Evolutionary conservation across 2,329 filamentous ascomycete genomes (phyloP), one percentile per base, ranked within the genome.

Genomic region (Plectosphaerella sp.): DNA sequence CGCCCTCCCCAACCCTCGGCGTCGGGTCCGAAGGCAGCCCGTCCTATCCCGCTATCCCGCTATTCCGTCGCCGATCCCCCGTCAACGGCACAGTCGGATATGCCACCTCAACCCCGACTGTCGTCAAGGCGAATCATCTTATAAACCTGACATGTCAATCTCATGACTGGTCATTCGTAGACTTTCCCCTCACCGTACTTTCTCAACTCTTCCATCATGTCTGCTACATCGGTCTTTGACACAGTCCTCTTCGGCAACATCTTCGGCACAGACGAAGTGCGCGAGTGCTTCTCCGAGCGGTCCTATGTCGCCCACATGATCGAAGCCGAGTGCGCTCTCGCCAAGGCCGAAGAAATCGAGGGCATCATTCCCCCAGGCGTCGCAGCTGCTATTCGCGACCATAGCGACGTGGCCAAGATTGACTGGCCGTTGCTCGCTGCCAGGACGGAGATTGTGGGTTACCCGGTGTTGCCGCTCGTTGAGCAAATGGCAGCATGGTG

Each of bases 401-500:
- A 63, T 53, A 62, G 66, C 49, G 42, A 58, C 45, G 48, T 56
- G 1, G 47, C 54, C 24, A 58, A 55, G 8, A 56, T 64, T 5
- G 59, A 65, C 39, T 57, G 56, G 55, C 54, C 53, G 4, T 20
- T 54, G 14, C 60, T 79, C 10, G 71, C 76, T 41, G 69, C 70
- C n/a, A 72, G 77, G 39, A 79, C 78, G 0, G 77, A 80, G 47
- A 77, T 78, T 45, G 77, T 81, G 0, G 77, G 78, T 1, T 80
- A 81, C 50, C 78, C 78, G 0, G 77, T 81, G 9, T 65, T 81
- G 1, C 75, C 76, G 1, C 58, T 81, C 12, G 73, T 80, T 3
- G 67, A 72, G 36, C 78, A 80, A 53, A 61, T 80, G 22, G 70
- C 70, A 1, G 63, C 65, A 25, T 61, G 61, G 37, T 64, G 65